These are phyloP conservation scores for Clarireedia hainanense DNA, from an alignment of 2,329 filamentous ascomycete species.

Conservation along the genomic window DNA sequence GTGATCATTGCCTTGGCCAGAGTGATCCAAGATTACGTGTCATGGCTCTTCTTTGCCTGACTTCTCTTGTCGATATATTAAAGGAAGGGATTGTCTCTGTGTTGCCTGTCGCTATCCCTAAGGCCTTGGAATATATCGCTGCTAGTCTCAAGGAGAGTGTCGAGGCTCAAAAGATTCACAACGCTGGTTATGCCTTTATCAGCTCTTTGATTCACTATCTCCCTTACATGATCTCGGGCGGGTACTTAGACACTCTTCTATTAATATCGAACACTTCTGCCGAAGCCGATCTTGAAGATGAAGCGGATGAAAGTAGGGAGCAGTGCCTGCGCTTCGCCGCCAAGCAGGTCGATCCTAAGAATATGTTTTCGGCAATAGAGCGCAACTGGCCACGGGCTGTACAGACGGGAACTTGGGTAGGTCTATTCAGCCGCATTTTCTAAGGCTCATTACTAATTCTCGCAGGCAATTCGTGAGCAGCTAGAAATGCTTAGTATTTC, in stretches of 20 bases:
- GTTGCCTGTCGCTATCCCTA: slow-evolving; percentile 66
- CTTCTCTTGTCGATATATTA: slow-evolving; percentile 82
- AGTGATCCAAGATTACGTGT: slow-evolving; percentile 64
- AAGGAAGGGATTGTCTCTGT: slow-evolving; percentile 80
- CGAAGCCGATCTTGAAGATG: slow-evolving; percentile 49
- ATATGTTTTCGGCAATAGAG: slow-evolving; percentile 66
- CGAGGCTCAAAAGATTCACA: slow-evolving; percentile 60
- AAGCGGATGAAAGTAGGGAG: slow-evolving; percentile 55
- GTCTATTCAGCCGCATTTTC: slow-evolving; percentile 21
- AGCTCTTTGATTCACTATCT: slow-evolving; percentile 73
- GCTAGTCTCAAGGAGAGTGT: slow-evolving; percentile 48
- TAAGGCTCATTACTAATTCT: slow-evolving; percentile 15
- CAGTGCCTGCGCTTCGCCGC: slow-evolving; percentile 69
- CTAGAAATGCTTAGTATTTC: slow-evolving; percentile 62
- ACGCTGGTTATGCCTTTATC: slow-evolving; percentile 74
- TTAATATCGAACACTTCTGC: slow-evolving; percentile 66
- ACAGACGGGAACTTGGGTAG: slow-evolving; percentile 52
- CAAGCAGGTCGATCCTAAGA: slow-evolving; percentile 67
- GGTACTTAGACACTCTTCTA: slow-evolving; percentile 66
- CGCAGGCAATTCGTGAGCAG: slow-evolving; percentile 57
- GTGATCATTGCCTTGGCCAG: slow-evolving; percentile 68
- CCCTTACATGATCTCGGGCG: slow-evolving; percentile 79
- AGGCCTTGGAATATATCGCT: slow-evolving; percentile 62
- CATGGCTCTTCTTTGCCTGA: slow-evolving; percentile 81
- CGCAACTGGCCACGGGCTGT: slow-evolving; percentile 64